Percentiles rank a stretch among this genome's conserved stretches.
phyloP scores from a whole-genome alignment of 345 rosid species.

The Acer campestre region DNA sequence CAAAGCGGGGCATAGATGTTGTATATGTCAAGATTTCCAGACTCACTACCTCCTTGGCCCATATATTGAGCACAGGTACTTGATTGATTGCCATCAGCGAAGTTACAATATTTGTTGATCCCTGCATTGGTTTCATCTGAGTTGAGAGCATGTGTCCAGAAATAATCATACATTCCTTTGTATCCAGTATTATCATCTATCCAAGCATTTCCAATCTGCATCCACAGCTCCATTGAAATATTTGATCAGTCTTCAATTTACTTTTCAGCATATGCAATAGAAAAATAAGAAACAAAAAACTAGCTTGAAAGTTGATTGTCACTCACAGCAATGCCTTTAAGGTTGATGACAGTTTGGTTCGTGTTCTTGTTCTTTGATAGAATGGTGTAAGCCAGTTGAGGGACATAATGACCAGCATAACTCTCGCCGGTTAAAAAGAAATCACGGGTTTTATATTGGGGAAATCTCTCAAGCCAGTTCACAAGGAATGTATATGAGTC shows the following conservation, averaged over 20 bases:
- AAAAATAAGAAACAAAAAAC: background rate
- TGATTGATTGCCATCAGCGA: conserved; percentile 17
- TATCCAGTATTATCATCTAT: conserved; percentile 25
- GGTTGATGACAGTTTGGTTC: conserved; percentile 37
- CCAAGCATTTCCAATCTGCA: conserved; percentile 60
- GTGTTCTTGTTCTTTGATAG: conserved; percentile 31
- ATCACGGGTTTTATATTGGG: conserved; percentile 39
- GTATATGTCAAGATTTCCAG: conserved; percentile 29
- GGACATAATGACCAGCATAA: conserved; percentile 55
- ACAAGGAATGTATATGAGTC: conserved; percentile 48
- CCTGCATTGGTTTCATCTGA: conserved; percentile 46
- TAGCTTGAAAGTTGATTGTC: background rate
- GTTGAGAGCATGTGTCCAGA: conserved; percentile 54
- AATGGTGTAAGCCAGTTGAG: conserved; percentile 47
- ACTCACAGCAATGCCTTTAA: conserved; percentile 58
- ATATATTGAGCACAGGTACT: conserved; percentile 17
- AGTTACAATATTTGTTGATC: conserved; percentile 39
- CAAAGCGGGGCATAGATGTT: conserved; percentile 50
- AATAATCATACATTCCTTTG: conserved; percentile 41
- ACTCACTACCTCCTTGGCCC: conserved; percentile 6
- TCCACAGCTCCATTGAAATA: background rate
- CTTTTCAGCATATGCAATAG: background rate
- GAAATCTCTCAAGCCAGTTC: conserved; percentile 51
- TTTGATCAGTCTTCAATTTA: background rate
- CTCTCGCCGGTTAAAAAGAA: conserved; percentile 48